Percentiles rank a stretch among this genome's conserved stretches.
phyloP scores from a whole-genome alignment of 306 rosid species.

The Gastrolobium bilobum region DNA sequence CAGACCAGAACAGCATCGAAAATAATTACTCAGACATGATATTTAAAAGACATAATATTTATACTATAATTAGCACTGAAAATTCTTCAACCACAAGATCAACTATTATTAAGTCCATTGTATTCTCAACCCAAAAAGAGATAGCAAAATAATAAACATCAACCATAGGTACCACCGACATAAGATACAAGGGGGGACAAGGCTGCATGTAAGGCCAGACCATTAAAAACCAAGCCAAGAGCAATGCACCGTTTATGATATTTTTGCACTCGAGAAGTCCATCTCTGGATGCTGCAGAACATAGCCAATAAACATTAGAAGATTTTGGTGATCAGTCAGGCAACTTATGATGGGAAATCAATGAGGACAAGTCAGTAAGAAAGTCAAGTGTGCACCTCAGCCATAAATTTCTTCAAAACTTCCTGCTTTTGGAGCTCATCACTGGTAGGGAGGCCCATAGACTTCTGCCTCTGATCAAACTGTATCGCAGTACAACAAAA shows the following conservation, averaged over 20 bases:
- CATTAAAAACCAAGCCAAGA: neutral
- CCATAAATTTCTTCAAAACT: conserved; percentile 84
- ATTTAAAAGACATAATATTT: neutral
- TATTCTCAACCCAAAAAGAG: conserved; percentile 16
- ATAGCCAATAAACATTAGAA: neutral
- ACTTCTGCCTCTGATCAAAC: conserved; percentile 96
- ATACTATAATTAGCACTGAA: neutral
- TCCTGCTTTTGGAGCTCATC: conserved; percentile 91
- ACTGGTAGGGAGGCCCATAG: conserved; percentile 90
- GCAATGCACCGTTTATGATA: conserved; percentile 48
- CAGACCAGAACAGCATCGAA: neutral
- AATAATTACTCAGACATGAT: neutral
- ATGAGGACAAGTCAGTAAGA: neutral
- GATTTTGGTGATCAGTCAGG: neutral
- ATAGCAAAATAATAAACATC: neutral
- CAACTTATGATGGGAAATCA: neutral
- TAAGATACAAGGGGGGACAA: neutral
- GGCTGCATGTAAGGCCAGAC: neutral
- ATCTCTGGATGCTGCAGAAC: conserved; percentile 92
- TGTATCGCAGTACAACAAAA: conserved; percentile 42
- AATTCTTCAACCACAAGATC: neutral
- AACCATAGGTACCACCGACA: neutral
- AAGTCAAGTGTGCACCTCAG: conserved; percentile 61
- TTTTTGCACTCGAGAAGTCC: conserved; percentile 87
- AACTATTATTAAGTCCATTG: neutral